Percentiles rank a stretch among this genome's conserved stretches.
Evolutionary conservation across 441 rosid genomes (phyloP).

Genomic region (Pelargonium exstipulatum): DNA sequence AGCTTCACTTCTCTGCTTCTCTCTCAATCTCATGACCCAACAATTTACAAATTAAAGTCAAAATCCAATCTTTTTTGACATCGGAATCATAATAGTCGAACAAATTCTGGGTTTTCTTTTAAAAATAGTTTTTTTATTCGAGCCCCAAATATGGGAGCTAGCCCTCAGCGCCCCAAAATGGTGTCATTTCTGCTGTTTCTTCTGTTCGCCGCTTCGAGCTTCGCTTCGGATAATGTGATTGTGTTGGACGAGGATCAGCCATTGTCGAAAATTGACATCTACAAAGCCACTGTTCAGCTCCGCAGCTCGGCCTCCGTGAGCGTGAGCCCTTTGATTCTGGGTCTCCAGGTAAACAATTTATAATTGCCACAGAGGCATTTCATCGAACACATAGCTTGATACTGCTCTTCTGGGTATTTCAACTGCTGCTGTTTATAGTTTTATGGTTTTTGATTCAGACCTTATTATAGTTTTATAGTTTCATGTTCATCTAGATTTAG

Average conservation of each 20-base stretch:
- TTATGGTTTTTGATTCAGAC: neutral
- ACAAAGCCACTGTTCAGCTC: conserved; percentile 31
- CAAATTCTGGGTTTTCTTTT: neutral
- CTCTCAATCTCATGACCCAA: neutral
- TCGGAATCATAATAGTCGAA: neutral
- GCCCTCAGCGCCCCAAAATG: neutral
- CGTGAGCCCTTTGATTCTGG: conserved; percentile 43
- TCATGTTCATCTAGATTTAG: neutral
- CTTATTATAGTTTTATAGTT: neutral
- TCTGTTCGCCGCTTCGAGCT: neutral
- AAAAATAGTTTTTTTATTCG: neutral
- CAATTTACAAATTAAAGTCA: neutral
- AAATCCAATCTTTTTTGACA: neutral
- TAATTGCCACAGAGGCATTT: neutral
- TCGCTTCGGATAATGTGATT: neutral
- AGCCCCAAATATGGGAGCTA: neutral
- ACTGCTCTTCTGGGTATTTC: neutral
- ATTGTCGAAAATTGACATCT: conserved; percentile 42
- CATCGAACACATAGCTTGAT: neutral
- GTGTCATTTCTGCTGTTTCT: neutral
- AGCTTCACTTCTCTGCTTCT: neutral
- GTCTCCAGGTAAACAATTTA: conserved; percentile 32
- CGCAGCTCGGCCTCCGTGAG: conserved; percentile 28
- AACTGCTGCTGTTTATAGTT: neutral
- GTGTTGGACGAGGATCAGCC: conserved; percentile 38